Percentiles rank a stretch among this genome's conserved stretches.
Conservation (phyloP, 768 basidiomycete genomes). For the Mycena albidolilacea region DNA sequence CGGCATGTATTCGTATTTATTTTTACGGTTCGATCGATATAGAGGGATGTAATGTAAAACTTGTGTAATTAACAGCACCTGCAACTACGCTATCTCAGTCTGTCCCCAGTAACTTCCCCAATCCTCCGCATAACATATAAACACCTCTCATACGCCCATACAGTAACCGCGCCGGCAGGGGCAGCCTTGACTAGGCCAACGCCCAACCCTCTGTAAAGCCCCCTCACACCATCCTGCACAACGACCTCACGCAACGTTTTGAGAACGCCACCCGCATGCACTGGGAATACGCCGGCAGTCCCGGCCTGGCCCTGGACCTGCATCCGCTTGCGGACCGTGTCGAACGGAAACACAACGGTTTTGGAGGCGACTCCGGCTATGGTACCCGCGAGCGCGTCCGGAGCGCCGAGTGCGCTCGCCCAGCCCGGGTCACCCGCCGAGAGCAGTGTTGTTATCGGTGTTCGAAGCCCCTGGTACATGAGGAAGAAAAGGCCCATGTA, state of each 20-base stretch:
- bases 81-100: neutral
- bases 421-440: neutral
- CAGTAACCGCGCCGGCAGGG: neutral
- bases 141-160: neutral
- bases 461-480: neutral
- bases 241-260: neutral
- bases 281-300: neutral
- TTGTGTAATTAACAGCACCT: no score
- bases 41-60: no score
- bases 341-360: neutral
- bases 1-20: no score
- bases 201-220: slow-evolving; percentile 2
- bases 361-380: neutral
- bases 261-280: neutral
- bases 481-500: slow-evolving; percentile 5
- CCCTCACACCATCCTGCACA: neutral
- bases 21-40: no score
- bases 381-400: neutral
- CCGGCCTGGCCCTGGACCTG: neutral
- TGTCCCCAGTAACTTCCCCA: neutral
- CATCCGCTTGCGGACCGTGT: neutral
- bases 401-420: neutral
- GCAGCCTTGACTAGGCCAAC: neutral
- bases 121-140: neutral
- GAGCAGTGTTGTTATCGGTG: neutral